These are phyloP conservation scores for Taiwanofungus camphoratus DNA, from an alignment of 1,284 basidiomycete genomes.

Conservation along the genomic window DNA sequence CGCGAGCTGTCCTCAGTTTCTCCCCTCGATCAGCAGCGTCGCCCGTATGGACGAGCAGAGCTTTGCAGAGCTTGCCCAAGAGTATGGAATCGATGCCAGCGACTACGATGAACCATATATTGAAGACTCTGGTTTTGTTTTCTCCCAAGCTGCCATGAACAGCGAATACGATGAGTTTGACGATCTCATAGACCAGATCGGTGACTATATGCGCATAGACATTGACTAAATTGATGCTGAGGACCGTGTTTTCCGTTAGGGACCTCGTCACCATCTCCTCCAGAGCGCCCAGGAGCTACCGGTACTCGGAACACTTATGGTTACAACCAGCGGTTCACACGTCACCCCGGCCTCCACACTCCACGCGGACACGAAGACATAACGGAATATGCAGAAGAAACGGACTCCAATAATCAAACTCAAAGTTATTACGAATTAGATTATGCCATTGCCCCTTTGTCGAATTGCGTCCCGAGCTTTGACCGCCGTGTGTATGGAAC, in stretches of 20 bases:
- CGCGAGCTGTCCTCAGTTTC: conserved; percentile 1
- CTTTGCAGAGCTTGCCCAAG: conserved; percentile 15
- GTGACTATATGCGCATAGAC: conserved; percentile 44
- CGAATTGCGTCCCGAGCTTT: conserved; percentile 3
- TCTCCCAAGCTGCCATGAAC: not conserved
- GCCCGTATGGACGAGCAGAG: conserved; percentile 13
- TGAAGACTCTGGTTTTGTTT: conserved; percentile 6
- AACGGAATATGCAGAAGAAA: conserved; percentile 5
- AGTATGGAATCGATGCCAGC: conserved; percentile 15
- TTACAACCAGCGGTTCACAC: conserved; percentile 4
- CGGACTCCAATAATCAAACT: not conserved
- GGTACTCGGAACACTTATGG: conserved; percentile 1
- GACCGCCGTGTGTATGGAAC: conserved; percentile 2
- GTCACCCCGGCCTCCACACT: not conserved
- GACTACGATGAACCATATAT: conserved; percentile 13
- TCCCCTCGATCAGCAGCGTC: conserved; percentile 1
- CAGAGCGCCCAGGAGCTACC: conserved; percentile 14
- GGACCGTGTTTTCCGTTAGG: conserved; percentile 17
- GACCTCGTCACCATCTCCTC: conserved; percentile 39
- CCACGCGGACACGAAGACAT: conserved; percentile 2
- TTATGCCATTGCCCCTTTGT: conserved; percentile 2
- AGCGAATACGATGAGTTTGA: conserved; percentile 6
- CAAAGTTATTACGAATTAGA: not conserved
- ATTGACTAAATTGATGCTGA: not conserved
- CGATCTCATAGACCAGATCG: conserved; percentile 9